Percentiles rank a stretch among this genome's conserved stretches.
phyloP scores from a whole-genome alignment of 805 yeast genomes.

The Ascoidea tarda region DNA sequence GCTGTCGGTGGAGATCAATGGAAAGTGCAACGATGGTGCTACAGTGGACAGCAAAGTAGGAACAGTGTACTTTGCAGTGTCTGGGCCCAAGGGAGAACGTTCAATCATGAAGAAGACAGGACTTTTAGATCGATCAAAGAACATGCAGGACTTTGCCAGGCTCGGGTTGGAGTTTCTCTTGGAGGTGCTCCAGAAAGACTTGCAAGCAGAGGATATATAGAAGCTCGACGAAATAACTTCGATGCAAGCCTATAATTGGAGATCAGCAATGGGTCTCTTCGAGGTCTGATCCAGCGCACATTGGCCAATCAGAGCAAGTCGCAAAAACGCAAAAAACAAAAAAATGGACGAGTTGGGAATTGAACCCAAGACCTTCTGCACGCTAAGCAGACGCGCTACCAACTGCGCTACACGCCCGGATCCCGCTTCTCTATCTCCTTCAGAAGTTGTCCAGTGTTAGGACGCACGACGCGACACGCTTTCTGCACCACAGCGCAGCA shows the following conservation, averaged over 20 bases:
- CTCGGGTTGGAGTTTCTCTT: constrained; percentile 49
- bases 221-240: too few species aligned
- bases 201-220: too few species aligned
- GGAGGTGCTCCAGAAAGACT: constrained; percentile 14
- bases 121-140: constrained; percentile 36
- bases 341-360: background rate
- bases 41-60: constrained; percentile 27
- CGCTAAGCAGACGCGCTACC: background rate
- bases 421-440: background rate
- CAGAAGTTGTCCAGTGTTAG: too few species aligned
- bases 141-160: constrained; percentile 68
- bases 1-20: background rate
- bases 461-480: background rate
- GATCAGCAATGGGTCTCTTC: too few species aligned
- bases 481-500: background rate
- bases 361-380: too few species aligned
- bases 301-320: background rate
- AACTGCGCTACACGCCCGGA: background rate
- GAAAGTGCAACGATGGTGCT: constrained; percentile 5
- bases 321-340: background rate
- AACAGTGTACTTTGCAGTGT: constrained; percentile 55
- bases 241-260: too few species aligned
- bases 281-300: too few species aligned
- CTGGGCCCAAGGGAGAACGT: constrained; percentile 46
- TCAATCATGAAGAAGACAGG: constrained; percentile 33